Evolutionary conservation across 2,329 filamentous ascomycete species (phyloP).

Genomic region (Penicillium sp.): DNA sequence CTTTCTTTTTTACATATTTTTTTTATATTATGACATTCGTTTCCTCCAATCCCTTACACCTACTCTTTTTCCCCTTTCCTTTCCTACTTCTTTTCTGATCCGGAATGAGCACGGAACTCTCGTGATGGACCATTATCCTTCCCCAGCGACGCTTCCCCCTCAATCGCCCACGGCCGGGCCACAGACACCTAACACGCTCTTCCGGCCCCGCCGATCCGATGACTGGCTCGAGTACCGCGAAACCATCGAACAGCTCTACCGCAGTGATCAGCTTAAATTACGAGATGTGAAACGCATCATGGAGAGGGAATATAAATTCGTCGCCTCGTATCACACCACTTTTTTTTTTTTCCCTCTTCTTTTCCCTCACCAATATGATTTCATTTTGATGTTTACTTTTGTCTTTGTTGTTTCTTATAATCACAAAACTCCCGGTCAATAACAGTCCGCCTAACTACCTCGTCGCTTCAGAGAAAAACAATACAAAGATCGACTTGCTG

Average conservation of each 20-base stretch:
- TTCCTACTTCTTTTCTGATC: background rate
- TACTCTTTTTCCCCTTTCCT: slow-evolving; percentile 4
- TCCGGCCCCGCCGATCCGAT: slow-evolving; percentile 38
- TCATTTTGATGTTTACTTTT: slow-evolving; percentile 2
- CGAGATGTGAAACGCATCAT: slow-evolving; percentile 39
- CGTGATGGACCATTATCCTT: slow-evolving; percentile 20
- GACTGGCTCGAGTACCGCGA: slow-evolving; percentile 40
- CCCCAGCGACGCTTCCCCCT: slow-evolving; percentile 13
- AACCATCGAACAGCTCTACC: slow-evolving; percentile 38
- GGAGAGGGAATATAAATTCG: slow-evolving; percentile 38
- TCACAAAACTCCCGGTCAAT: background rate
- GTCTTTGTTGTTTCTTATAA: background rate
- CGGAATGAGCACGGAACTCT: background rate
- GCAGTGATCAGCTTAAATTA: slow-evolving; percentile 36
- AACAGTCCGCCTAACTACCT: slow-evolving; percentile 16
- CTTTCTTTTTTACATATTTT: background rate
- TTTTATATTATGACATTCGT: background rate
- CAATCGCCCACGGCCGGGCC: slow-evolving; percentile 17
- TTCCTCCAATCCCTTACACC: background rate
- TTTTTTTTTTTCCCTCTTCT: slow-evolving; percentile 11
- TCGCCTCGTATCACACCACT: slow-evolving; percentile 32
- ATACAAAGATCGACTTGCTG: slow-evolving; percentile 40
- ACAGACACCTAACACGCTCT: slow-evolving; percentile 18
- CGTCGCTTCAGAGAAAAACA: slow-evolving; percentile 36
- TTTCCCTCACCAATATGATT: slow-evolving; percentile 1